phyloP scores from a whole-genome alignment of 345 rosid genomes.

The Mallotus nudiflorus region DNA sequence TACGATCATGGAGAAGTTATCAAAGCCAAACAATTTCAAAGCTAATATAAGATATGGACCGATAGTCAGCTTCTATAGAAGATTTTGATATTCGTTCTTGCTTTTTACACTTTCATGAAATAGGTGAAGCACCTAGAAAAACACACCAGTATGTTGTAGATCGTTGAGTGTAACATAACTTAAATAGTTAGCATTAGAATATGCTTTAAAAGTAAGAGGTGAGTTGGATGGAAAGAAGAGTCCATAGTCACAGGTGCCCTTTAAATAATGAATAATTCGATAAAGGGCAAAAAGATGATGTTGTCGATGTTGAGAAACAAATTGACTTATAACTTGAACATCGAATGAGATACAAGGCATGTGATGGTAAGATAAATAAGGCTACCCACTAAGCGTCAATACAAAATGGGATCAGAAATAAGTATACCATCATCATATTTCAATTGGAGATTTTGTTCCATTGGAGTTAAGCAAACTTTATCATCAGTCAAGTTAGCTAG shows the following conservation, averaged over 20 bases:
- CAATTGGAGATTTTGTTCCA: background rate
- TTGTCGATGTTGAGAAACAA: background rate
- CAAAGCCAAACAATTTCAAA: background rate
- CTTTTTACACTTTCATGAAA: background rate
- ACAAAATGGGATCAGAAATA: background rate
- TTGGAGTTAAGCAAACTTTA: background rate
- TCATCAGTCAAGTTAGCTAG: background rate
- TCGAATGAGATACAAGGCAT: background rate
- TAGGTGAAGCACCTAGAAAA: too few relatives aligned
- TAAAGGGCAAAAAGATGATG: background rate
- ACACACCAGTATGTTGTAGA: background rate
- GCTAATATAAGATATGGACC: background rate
- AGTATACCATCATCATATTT: background rate
- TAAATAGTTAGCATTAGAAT: background rate
- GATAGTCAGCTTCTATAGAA: background rate
- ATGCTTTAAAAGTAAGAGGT: too few relatives aligned
- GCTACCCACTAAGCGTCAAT: background rate
- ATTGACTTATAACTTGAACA: background rate
- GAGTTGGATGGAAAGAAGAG: too few relatives aligned
- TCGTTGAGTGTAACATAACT: background rate
- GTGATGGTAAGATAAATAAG: constrained; percentile 3
- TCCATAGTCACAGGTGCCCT: background rate
- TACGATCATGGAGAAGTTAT: too few relatives aligned
- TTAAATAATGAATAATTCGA: background rate
- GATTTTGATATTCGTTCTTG: background rate